Evolutionary conservation across 1,139 yeast species (phyloP).

Genomic region (Candida sp.): DNA sequence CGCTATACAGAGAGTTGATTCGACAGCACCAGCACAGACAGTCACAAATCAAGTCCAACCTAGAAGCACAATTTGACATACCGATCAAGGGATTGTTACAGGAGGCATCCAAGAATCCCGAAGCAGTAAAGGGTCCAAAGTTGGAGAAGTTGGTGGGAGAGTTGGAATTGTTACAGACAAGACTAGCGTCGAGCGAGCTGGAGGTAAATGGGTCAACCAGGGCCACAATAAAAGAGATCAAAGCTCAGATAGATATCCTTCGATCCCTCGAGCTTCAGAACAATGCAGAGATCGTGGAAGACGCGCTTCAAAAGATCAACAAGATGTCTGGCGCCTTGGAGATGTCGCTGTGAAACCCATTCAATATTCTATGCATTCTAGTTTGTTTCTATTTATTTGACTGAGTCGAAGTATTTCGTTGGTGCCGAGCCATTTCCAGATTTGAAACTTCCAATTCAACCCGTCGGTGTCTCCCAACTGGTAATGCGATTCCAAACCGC

Average conservation of each 20-base stretch:
- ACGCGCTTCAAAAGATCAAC: slow-evolving; percentile 16
- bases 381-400: not conserved
- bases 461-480: slow-evolving; percentile 74
- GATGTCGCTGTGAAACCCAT: not conserved
- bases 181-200: slow-evolving; percentile 9
- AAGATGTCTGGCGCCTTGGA: slow-evolving; percentile 9
- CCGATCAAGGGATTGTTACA: slow-evolving; percentile 21
- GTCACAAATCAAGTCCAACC: slow-evolving; percentile 17
- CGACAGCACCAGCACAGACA: slow-evolving; percentile 22
- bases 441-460: slow-evolving; percentile 82
- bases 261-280: slow-evolving; percentile 1
- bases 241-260: slow-evolving; percentile 1
- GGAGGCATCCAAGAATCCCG: not conserved
- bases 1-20: slow-evolving; percentile 21
- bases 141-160: slow-evolving; percentile 4
- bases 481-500: slow-evolving; percentile 67
- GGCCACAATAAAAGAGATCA: slow-evolving; percentile 8
- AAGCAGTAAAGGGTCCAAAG: slow-evolving; percentile 3
- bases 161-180: slow-evolving; percentile 5
- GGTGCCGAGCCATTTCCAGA: slow-evolving; percentile 63
- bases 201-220: slow-evolving; percentile 15
- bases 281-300: slow-evolving; percentile 8
- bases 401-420: slow-evolving; percentile 23
- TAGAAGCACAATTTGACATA: slow-evolving; percentile 23
- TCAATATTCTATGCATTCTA: slow-evolving; percentile 6